phyloP scores from a whole-genome alignment of 805 yeast genomes.

The Suhomyces canberraensis region DNA sequence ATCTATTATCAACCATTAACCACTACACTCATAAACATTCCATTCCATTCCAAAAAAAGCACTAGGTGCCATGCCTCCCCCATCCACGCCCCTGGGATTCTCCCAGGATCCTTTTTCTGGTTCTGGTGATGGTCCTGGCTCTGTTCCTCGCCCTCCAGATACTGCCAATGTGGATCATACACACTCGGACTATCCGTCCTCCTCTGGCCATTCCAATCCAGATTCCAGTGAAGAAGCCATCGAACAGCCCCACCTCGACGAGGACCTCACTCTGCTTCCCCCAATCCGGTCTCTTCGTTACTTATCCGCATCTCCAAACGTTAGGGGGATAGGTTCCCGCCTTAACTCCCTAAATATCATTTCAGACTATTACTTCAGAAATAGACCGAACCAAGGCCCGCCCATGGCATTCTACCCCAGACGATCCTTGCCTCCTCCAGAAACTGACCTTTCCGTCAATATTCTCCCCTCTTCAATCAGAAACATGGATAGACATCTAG shows the following conservation, averaged over 20 bases:
- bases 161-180: neutral
- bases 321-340: constrained; percentile 7
- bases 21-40: too few species aligned
- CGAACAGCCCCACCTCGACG: neutral
- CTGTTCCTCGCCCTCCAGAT: neutral
- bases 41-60: neutral
- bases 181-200: neutral
- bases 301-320: neutral
- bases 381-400: constrained; percentile 2
- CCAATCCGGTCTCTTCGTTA: neutral
- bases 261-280: neutral
- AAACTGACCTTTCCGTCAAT: constrained; percentile 6
- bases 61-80: neutral
- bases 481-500: neutral
- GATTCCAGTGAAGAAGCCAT: too few species aligned
- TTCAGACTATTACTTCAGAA: constrained; percentile 12
- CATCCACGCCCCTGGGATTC: neutral
- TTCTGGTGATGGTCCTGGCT: too few species aligned
- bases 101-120: too few species aligned
- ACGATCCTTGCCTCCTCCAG: neutral
- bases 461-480: constrained; percentile 8
- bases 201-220: neutral
- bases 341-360: constrained; percentile 11
- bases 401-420: neutral
- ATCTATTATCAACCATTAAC: too few species aligned